Conservation (phyloP, 1,284 basidiomycete genomes). For the Apiotrichum gracile region DNA sequence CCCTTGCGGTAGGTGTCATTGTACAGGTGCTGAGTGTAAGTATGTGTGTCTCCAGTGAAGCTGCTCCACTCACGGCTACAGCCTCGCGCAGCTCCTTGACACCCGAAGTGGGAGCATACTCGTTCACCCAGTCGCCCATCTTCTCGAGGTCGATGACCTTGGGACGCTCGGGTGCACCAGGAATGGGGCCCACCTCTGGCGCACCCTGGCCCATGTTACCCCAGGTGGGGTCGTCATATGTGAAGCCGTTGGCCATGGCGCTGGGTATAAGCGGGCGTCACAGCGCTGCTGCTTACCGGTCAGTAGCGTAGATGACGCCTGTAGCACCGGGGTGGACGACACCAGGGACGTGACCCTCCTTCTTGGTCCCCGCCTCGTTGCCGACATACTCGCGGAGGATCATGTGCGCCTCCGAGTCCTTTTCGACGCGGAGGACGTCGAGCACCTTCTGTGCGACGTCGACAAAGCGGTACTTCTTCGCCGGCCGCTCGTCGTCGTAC, state of each 20-base stretch:
- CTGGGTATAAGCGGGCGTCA: not conserved
- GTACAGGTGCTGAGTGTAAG: constrained; percentile 67
- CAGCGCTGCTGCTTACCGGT: constrained; percentile 34
- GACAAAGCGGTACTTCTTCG: not conserved
- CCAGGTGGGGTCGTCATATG: constrained; percentile 66
- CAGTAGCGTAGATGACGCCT: constrained; percentile 71
- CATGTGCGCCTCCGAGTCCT: constrained; percentile 58
- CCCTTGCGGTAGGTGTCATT: constrained; percentile 78
- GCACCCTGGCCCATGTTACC: constrained; percentile 56
- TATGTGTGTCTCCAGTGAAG: too few relatives aligned
- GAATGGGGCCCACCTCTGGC: constrained; percentile 58
- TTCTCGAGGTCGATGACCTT: constrained; percentile 56
- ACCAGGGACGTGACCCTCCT: constrained; percentile 18
- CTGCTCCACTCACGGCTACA: constrained; percentile 23
- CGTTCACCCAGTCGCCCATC: constrained; percentile 65
- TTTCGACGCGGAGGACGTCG: not conserved
- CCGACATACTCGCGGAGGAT: constrained; percentile 29
- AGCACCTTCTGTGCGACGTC: not conserved
- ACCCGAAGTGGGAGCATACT: constrained; percentile 90
- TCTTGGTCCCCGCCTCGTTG: constrained; percentile 14
- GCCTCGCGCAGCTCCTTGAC: constrained; percentile 57
- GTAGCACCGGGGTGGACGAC: constrained; percentile 51
- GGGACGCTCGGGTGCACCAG: constrained; percentile 63
- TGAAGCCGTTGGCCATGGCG: constrained; percentile 68
- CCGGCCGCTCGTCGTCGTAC: not conserved